Percentiles rank a stretch among this genome's conserved stretches.
Evolutionary conservation across 2,329 filamentous ascomycete genomes (phyloP).

Genomic region (Cordyceps cateniannulata): DNA sequence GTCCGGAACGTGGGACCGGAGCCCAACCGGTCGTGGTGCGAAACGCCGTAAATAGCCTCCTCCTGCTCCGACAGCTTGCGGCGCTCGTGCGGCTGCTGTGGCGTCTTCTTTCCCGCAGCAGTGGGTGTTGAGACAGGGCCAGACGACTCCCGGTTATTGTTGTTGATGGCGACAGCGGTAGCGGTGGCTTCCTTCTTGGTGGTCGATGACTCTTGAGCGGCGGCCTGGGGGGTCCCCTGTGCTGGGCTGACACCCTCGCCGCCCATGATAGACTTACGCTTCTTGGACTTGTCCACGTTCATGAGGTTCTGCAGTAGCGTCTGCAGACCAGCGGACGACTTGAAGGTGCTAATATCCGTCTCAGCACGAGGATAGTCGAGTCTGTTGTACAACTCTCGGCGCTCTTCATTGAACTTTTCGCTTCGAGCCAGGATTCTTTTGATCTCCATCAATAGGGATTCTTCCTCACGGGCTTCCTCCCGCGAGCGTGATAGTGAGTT

Average conservation of each 20-base stretch:
- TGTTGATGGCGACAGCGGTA: neutral
- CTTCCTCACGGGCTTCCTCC: constrained; percentile 89
- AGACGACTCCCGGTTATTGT: constrained; percentile 25
- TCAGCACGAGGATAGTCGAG: constrained; percentile 72
- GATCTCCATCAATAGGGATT: constrained; percentile 80
- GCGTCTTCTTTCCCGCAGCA: constrained; percentile 45
- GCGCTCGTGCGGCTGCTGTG: constrained; percentile 44
- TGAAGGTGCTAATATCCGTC: constrained; percentile 70
- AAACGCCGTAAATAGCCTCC: constrained; percentile 75
- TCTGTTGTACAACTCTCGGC: constrained; percentile 77
- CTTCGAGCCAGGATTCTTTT: constrained; percentile 85
- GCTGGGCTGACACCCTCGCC: constrained; percentile 47
- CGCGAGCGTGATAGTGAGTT: constrained; percentile 71
- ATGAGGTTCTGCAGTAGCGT: constrained; percentile 77
- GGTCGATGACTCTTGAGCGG: constrained; percentile 23
- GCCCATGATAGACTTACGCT: constrained; percentile 66
- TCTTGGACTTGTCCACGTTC: constrained; percentile 80
- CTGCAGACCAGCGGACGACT: constrained; percentile 72
- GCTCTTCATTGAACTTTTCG: constrained; percentile 79
- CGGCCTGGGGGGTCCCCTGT: constrained; percentile 32
- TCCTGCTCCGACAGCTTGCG: constrained; percentile 69
- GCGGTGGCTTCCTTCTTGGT: constrained; percentile 44
- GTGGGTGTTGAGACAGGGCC: constrained; percentile 29
- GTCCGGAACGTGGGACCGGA: constrained; percentile 87
- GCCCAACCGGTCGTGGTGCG: constrained; percentile 76